These are phyloP conservation scores for Bruguiera gymnorhiza DNA, from an alignment of 345 rosid species.

Conservation along the genomic window DNA sequence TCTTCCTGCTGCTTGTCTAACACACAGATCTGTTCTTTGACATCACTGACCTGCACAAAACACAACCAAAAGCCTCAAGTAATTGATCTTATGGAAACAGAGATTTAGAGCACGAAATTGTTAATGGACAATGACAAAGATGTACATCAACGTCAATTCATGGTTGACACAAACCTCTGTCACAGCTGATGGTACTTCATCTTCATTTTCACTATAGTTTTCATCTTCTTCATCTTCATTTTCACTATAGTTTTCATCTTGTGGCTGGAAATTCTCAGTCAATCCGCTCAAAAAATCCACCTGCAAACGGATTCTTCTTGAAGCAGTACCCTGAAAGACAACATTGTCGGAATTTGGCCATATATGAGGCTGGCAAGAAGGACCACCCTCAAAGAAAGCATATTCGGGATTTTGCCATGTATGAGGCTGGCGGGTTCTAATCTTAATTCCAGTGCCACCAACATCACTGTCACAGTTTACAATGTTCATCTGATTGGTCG, in stretches of 20 bases:
- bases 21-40: constrained; percentile 4
- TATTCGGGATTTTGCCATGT: constrained; percentile 23
- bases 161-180: constrained; percentile 42
- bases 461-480: constrained; percentile 23
- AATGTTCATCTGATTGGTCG: constrained; percentile 27
- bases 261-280: constrained; percentile 11
- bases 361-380: constrained; percentile 28
- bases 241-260: constrained; percentile 13
- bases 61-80: not conserved
- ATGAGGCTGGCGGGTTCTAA: constrained; percentile 43
- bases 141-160: not conserved
- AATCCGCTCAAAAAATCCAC: not conserved
- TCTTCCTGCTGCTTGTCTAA: constrained; percentile 18
- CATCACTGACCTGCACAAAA: constrained; percentile 32
- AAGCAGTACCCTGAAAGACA: constrained; percentile 55
- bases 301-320: constrained; percentile 58
- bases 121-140: not conserved
- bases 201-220: constrained; percentile 30
- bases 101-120: not conserved
- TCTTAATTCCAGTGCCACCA: constrained; percentile 48
- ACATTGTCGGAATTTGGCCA: constrained; percentile 25
- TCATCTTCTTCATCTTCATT: constrained; percentile 43
- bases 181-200: constrained; percentile 37
- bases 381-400: constrained; percentile 37
- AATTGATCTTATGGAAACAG: not conserved